A percentile compares a stretch with the other conserved stretches of the same genome.
phyloP scores from a whole-genome alignment of 768 basidiomycete genomes.

The Leccinum subgranulosum region DNA sequence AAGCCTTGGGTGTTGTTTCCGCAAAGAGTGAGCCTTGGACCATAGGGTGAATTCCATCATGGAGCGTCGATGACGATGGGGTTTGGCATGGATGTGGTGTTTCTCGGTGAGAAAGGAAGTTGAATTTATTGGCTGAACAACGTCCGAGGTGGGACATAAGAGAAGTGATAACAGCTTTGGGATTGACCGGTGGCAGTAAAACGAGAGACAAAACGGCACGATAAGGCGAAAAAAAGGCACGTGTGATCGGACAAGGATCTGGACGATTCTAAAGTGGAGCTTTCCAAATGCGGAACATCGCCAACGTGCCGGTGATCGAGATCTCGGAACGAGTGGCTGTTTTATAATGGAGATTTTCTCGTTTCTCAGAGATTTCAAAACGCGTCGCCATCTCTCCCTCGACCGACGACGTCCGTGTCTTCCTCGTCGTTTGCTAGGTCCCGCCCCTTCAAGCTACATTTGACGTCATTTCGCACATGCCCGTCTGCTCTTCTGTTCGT shows the following conservation, averaged over 20 bases:
- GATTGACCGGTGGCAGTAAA: neutral
- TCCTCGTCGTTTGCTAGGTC: neutral
- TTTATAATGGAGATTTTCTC: neutral
- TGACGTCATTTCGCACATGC: slow-evolving; percentile 19
- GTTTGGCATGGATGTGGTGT: neutral
- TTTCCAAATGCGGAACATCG: slow-evolving; percentile 1
- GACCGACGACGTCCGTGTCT: neutral
- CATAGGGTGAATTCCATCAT: neutral
- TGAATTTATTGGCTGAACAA: neutral
- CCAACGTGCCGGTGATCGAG: slow-evolving; percentile 18
- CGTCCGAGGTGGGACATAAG: neutral
- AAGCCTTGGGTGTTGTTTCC: neutral
- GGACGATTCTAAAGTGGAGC: slow-evolving; percentile 19
- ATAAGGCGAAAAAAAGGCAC: slow-evolving; percentile 21
- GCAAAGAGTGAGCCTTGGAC: neutral
- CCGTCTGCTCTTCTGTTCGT: slow-evolving; percentile 2
- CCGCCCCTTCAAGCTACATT: neutral
- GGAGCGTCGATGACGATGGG: neutral
- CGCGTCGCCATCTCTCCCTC: neutral
- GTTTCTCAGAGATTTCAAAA: slow-evolving; percentile 13
- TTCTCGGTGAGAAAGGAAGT: neutral
- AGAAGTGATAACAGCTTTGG: neutral
- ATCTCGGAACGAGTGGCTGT: slow-evolving; percentile 14
- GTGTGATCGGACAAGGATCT: slow-evolving; percentile 22
- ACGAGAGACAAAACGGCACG: neutral